These are phyloP conservation scores for Herpotrichia juniperi DNA, from an alignment of 2,329 filamentous ascomycete genomes.

Conservation along the genomic window DNA sequence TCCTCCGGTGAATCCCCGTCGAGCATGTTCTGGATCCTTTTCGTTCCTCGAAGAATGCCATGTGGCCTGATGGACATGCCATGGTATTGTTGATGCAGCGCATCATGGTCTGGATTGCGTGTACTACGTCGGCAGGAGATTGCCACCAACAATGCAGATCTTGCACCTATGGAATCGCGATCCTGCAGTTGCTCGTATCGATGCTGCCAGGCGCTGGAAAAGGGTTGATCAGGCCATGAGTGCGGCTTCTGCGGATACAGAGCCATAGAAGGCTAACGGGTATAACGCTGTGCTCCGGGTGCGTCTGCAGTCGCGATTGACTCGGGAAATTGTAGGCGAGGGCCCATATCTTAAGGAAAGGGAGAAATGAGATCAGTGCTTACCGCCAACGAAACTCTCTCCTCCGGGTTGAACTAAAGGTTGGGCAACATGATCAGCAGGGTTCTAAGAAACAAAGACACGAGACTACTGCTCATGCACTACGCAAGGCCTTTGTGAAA, in stretches of 20 bases:
- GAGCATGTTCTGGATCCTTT: too few relatives aligned
- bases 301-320: neutral
- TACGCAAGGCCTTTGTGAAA: too few relatives aligned
- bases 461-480: too few relatives aligned
- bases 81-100: neutral
- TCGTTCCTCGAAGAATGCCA: too few relatives aligned
- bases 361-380: constrained; percentile 38
- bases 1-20: too few relatives aligned
- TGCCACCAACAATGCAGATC: neutral
- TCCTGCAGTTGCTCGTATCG: neutral
- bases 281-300: neutral
- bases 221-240: neutral
- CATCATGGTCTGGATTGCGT: too few relatives aligned
- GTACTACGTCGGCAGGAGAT: neutral
- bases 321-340: neutral
- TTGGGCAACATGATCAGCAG: too few relatives aligned
- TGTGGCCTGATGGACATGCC: too few relatives aligned
- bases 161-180: neutral
- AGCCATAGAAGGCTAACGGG: neutral
- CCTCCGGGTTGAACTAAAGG: constrained; percentile 71
- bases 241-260: neutral
- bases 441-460: too few relatives aligned
- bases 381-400: constrained; percentile 76
- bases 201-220: neutral
- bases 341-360: neutral